Evolutionary conservation across 2,329 filamentous ascomycete species (phyloP).

Genomic region (Dactylella cylindrospora): DNA sequence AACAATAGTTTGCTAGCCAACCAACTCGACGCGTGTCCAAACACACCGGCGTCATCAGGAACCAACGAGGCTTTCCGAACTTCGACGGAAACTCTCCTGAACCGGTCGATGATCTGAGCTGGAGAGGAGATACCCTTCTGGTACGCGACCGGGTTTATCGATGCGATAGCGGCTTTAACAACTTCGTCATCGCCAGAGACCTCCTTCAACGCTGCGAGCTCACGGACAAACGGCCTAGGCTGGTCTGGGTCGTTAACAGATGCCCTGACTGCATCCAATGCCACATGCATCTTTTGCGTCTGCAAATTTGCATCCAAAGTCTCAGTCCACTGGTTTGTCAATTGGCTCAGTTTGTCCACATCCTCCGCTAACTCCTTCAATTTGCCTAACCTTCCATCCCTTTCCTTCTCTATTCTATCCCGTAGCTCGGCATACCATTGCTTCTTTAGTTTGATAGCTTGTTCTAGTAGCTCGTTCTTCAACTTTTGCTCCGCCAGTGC

Average conservation of each 20-base stretch:
- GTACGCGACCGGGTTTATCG: conserved; percentile 90
- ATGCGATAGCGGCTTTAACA: conserved; percentile 90
- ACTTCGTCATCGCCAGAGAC: conserved; percentile 80
- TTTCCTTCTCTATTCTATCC: conserved; percentile 82
- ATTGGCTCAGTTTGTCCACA: conserved; percentile 79
- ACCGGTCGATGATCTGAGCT: conserved; percentile 87
- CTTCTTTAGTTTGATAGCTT: conserved; percentile 84
- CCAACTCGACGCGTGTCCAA: conserved; percentile 87
- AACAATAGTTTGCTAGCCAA: conserved; percentile 92
- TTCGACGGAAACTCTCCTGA: conserved; percentile 86
- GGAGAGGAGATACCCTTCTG: conserved; percentile 84
- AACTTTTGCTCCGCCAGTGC: conserved; percentile 80
- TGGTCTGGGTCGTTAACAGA: conserved; percentile 73
- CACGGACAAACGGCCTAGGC: conserved; percentile 82
- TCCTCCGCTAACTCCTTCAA: conserved; percentile 75
- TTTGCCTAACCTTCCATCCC: conserved; percentile 80
- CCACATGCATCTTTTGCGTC: conserved; percentile 94
- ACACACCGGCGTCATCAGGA: conserved; percentile 89
- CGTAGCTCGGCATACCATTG: conserved; percentile 78
- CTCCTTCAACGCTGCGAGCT: conserved; percentile 92
- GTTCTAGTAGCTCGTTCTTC: conserved; percentile 82
- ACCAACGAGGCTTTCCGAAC: conserved; percentile 92
- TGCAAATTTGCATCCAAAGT: conserved; percentile 87
- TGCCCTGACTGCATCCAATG: conserved; percentile 86
- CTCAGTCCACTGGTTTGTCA: conserved; percentile 85